Percentiles rank a stretch among this genome's conserved stretches.
phyloP scores from a whole-genome alignment of 2,329 filamentous ascomycete species.

The Fusarium vanettenii region DNA sequence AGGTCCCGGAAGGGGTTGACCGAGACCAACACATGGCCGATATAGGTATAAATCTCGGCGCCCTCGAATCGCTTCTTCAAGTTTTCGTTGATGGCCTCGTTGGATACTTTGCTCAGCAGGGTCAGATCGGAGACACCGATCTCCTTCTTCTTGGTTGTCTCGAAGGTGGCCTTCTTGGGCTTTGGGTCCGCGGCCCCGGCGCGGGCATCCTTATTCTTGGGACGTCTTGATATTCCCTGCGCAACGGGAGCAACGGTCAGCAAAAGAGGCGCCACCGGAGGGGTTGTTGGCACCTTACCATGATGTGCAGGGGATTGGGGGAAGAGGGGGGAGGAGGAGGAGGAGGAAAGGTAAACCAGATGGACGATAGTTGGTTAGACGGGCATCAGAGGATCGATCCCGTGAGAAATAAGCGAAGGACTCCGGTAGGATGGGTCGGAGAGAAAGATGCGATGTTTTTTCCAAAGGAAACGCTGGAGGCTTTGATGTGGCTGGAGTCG shows the following conservation, averaged over 20 bases:
- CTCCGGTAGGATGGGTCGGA: conserved; percentile 21
- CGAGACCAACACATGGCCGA: conserved; percentile 98
- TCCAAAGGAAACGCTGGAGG: conserved; percentile 35
- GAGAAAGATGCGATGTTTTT: conserved; percentile 39
- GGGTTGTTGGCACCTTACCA: conserved; percentile 46
- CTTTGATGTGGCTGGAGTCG: conserved; percentile 45
- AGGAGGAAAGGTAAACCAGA: conserved; percentile 23
- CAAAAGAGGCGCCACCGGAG: conserved; percentile 19
- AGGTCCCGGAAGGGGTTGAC: conserved; percentile 98
- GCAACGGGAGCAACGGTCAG: conserved; percentile 21
- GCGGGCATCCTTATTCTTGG: conserved; percentile 53
- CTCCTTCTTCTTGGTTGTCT: conserved; percentile 98
- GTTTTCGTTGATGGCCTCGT: conserved; percentile 99
- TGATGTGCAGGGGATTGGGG: conserved; percentile 39
- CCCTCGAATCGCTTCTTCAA: conserved; percentile 98
- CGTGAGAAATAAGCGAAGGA: conserved; percentile 10
- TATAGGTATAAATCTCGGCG: conserved; percentile 99
- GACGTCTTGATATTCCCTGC: conserved; percentile 55
- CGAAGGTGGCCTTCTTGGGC: conserved; percentile 96
- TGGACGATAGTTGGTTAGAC: conserved; percentile 32
- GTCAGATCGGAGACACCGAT: conserved; percentile 98
- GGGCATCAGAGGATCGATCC: conserved; percentile 41
- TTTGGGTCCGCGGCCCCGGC: conserved; percentile 64
- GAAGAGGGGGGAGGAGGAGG: conserved; percentile 29
- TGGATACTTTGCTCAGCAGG: conserved; percentile 97